Conservation (phyloP, 805 yeast genomes). For the Teunomyces tritomae region DNA sequence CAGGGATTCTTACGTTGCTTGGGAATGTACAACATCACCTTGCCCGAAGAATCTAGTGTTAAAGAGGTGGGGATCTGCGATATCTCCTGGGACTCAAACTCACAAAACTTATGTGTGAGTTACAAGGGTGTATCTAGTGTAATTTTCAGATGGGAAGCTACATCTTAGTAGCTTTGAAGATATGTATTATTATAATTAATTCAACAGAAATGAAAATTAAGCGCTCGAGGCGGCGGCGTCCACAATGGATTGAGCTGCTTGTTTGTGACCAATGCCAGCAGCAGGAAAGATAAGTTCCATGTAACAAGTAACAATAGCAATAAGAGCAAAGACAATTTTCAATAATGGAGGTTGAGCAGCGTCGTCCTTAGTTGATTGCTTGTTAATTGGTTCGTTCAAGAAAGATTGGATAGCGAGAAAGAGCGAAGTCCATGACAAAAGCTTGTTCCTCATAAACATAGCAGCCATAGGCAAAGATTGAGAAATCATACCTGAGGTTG, state of each 20-base stretch:
- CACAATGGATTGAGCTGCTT: slow-evolving; percentile 20
- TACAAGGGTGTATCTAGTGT: slow-evolving; percentile 35
- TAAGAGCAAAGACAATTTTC: slow-evolving; percentile 42
- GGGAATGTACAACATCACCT: slow-evolving; percentile 19
- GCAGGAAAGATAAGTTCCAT: slow-evolving; percentile 50
- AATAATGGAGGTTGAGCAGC: slow-evolving; percentile 47
- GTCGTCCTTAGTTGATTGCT: slow-evolving; percentile 23
- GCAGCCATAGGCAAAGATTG: slow-evolving; percentile 70
- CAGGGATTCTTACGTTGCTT: slow-evolving; percentile 23
- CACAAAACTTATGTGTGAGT: slow-evolving; percentile 27
- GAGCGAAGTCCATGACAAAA: slow-evolving; percentile 55
- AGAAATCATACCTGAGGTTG: slow-evolving; percentile 42
- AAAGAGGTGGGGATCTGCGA: slow-evolving; percentile 33
- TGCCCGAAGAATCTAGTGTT: slow-evolving; percentile 7
- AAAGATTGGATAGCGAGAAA: slow-evolving; percentile 49
- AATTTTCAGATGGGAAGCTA: slow-evolving; percentile 13
- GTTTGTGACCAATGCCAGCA: slow-evolving; percentile 16
- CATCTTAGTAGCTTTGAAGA: background rate
- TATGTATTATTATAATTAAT: slow-evolving; percentile 2
- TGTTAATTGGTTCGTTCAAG: slow-evolving; percentile 42
- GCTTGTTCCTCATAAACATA: slow-evolving; percentile 59
- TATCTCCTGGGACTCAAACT: slow-evolving; percentile 33
- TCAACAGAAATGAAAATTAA: slow-evolving; percentile 3
- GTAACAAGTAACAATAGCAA: slow-evolving; percentile 53
- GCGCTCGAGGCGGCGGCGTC: slow-evolving; percentile 18